Percentiles rank a stretch among this genome's conserved stretches.
phyloP scores from a whole-genome alignment of 495 filamentous ascomycete species.

The Aspergillus diversus region DNA sequence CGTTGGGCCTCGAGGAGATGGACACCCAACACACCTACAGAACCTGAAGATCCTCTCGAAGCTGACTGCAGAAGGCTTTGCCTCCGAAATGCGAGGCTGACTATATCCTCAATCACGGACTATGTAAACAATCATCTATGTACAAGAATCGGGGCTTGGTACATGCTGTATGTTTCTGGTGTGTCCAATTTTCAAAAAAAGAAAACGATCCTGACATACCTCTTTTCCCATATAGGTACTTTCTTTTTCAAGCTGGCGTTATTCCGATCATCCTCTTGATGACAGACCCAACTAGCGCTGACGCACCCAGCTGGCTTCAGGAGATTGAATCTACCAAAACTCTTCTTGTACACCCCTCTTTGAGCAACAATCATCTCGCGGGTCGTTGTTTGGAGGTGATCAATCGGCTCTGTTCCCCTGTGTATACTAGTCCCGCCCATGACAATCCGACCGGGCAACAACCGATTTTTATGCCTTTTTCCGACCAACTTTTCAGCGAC shows the following conservation, averaged over 20 bases:
- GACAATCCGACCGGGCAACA: slow-evolving; percentile 21
- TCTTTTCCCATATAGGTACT: slow-evolving; percentile 39
- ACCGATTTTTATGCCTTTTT: slow-evolving; percentile 44
- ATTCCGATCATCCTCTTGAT: slow-evolving; percentile 56
- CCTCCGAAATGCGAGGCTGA: slow-evolving; percentile 46
- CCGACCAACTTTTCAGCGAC: slow-evolving; percentile 45
- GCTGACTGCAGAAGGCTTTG: slow-evolving; percentile 47
- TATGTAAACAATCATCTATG: slow-evolving; percentile 47
- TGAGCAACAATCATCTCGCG: slow-evolving; percentile 49
- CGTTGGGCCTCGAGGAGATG: slow-evolving; percentile 50
- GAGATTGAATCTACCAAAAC: slow-evolving; percentile 52
- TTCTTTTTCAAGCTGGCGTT: slow-evolving; percentile 57
- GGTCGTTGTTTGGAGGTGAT: slow-evolving; percentile 49
- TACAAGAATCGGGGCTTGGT: slow-evolving; percentile 53
- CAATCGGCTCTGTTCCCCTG: slow-evolving; percentile 46
- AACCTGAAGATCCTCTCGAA: slow-evolving; percentile 46
- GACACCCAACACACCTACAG: slow-evolving; percentile 38
- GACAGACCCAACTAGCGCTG: slow-evolving; percentile 49
- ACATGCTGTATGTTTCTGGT: slow-evolving; percentile 47
- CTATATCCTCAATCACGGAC: slow-evolving; percentile 49
- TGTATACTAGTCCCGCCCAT: slow-evolving; percentile 21
- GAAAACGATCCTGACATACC: slow-evolving; percentile 5
- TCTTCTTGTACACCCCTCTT: slow-evolving; percentile 46
- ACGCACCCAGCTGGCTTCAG: slow-evolving; percentile 48
- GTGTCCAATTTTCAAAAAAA: not conserved